These are phyloP conservation scores for Penicillium steckii DNA, from an alignment of 495 filamentous ascomycete species.

Conservation along the genomic window DNA sequence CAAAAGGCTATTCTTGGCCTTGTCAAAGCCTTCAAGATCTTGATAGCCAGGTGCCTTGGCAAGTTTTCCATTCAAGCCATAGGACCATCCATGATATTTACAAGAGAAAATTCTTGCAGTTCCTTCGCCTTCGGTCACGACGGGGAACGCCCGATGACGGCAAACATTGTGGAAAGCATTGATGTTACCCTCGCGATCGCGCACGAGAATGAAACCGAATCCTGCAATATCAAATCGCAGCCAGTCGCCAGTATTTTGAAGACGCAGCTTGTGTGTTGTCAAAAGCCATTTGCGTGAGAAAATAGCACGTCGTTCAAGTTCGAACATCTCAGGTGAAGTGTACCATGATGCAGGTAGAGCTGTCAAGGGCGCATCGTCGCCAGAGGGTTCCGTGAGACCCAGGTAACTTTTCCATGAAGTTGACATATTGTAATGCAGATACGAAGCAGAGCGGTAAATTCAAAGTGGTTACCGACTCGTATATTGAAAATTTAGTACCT, in stretches of 20 bases:
- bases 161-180: constrained; percentile 62
- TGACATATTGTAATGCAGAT: constrained; percentile 10
- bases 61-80: constrained; percentile 56
- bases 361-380: constrained; percentile 16
- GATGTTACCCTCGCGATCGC: constrained; percentile 47
- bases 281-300: constrained; percentile 56
- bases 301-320: constrained; percentile 53
- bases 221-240: constrained; percentile 46
- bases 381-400: constrained; percentile 15
- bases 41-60: constrained; percentile 59
- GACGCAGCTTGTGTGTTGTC: constrained; percentile 46
- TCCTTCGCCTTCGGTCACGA: constrained; percentile 50
- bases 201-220: constrained; percentile 49
- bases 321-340: constrained; percentile 47
- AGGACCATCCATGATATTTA: constrained; percentile 63
- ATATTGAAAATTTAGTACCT: too few relatives aligned
- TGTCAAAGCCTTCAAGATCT: constrained; percentile 54
- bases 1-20: constrained; percentile 47
- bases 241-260: constrained; percentile 50
- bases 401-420: constrained; percentile 24
- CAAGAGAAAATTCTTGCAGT: constrained; percentile 52
- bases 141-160: constrained; percentile 55
- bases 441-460: neutral
- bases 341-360: constrained; percentile 52
- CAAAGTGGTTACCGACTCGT: neutral